Conservation (phyloP, 768 basidiomycete genomes). For the Trametes coccinea region DNA sequence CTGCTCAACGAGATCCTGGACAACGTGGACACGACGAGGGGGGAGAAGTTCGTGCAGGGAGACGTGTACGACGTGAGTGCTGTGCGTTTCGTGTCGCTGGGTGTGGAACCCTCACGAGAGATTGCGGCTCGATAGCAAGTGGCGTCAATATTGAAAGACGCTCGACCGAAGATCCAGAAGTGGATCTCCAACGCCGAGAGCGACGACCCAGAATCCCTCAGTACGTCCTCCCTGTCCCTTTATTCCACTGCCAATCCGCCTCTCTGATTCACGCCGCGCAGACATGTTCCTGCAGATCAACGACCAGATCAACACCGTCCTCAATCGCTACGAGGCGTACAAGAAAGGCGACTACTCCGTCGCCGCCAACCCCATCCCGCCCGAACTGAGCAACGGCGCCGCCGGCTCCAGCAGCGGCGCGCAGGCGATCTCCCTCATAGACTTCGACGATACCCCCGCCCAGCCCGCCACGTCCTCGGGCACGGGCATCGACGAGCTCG, state of each 20-base stretch:
- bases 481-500: conserved; percentile 55
- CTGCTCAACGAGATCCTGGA: conserved; percentile 97
- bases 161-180: conserved; percentile 93
- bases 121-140: conserved; percentile 66
- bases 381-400: conserved; percentile 47
- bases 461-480: conserved; percentile 21
- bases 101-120: neutral
- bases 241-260: neutral
- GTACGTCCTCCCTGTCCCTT: conserved; percentile 39
- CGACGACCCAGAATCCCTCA: conserved; percentile 87
- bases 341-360: conserved; percentile 84
- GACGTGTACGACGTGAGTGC: conserved; percentile 87
- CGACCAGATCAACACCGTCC: conserved; percentile 93
- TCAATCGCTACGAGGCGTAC: conserved; percentile 90
- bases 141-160: conserved; percentile 72
- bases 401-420: conserved; percentile 23
- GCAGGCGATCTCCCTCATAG: conserved; percentile 61
- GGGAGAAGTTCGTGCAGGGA: conserved; percentile 82
- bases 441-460: conserved; percentile 61
- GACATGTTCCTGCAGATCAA: conserved; percentile 95
- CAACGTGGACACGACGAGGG: conserved; percentile 70
- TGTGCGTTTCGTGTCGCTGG: neutral
- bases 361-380: conserved; percentile 68
- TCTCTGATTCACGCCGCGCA: conserved; percentile 30
- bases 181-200: conserved; percentile 95